Percentiles rank a stretch among this genome's conserved stretches.
Conservation (phyloP, 371 early-diverging fungal species). For the Umbelopsis sp. region DNA sequence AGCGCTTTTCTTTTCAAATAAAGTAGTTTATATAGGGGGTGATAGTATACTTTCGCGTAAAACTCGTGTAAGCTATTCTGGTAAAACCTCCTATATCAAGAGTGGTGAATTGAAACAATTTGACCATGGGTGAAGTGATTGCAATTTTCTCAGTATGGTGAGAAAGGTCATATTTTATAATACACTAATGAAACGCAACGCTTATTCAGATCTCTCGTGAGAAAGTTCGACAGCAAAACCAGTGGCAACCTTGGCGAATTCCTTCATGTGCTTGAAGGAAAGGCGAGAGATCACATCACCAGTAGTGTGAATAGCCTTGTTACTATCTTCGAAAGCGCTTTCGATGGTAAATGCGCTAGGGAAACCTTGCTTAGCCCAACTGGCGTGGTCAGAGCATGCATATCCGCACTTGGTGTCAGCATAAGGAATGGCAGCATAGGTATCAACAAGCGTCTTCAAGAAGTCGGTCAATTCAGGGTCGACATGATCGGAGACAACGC, state of each 20-base stretch:
- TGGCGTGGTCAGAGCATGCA: constrained; percentile 84
- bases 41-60: no score
- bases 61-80: no score
- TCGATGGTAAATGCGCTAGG: constrained; percentile 89
- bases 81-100: no score
- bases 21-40: no score
- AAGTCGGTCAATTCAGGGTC: constrained; percentile 72
- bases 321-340: constrained; percentile 69
- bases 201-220: constrained; percentile 38
- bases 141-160: background rate
- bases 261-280: constrained; percentile 83
- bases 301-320: constrained; percentile 76
- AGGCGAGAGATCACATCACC: constrained; percentile 74
- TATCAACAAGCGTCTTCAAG: constrained; percentile 51
- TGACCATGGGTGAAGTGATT: constrained; percentile 23
- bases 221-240: constrained; percentile 86
- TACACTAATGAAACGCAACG: background rate
- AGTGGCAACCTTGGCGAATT: constrained; percentile 82
- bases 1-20: no score
- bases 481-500: constrained; percentile 84
- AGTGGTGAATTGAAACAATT: constrained; percentile 5
- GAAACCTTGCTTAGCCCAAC: constrained; percentile 86
- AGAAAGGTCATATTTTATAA: background rate
- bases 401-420: constrained; percentile 74
- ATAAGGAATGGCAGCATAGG: constrained; percentile 59